These are phyloP conservation scores for Marchantia paleacea DNA, from an alignment of 225 moss, liverwort and hornwort species.

Conservation along the genomic window DNA sequence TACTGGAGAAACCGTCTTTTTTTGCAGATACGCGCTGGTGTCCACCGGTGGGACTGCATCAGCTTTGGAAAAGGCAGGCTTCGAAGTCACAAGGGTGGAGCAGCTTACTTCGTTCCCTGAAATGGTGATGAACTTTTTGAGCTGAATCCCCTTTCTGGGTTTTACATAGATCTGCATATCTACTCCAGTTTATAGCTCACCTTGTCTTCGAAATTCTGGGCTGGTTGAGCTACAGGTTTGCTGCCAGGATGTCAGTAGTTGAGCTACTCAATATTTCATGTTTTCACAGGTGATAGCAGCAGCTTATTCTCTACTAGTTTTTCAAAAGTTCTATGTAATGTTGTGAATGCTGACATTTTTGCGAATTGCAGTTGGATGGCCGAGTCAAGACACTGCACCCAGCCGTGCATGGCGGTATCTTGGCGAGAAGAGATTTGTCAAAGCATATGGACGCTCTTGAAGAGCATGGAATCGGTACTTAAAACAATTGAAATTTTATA, in stretches of 20 bases:
- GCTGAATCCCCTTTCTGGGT: background rate
- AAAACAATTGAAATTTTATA: conserved; percentile 5
- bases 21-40: conserved; percentile 72
- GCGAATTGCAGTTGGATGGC: conserved; percentile 64
- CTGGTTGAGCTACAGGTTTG: no score
- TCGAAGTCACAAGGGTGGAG: conserved; percentile 76
- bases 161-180: no score
- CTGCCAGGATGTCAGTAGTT: no score
- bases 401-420: conserved; percentile 87
- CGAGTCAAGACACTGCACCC: conserved; percentile 97
- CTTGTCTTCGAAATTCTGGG: no score
- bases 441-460: conserved; percentile 85
- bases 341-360: no score
- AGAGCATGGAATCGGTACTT: conserved; percentile 77
- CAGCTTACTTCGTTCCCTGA: conserved; percentile 87
- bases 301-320: no score
- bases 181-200: no score
- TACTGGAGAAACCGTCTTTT: no score
- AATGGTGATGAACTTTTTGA: conserved; percentile 53
- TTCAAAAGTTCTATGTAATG: no score
- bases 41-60: conserved; percentile 94
- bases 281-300: no score
- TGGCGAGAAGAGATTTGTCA: conserved; percentile 75
- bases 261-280: no score
- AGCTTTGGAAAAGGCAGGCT: conserved; percentile 74